Base-by-base conservation (phyloP, 768 basidiomycete species). In the Lactifluus subvellereus region DNA sequence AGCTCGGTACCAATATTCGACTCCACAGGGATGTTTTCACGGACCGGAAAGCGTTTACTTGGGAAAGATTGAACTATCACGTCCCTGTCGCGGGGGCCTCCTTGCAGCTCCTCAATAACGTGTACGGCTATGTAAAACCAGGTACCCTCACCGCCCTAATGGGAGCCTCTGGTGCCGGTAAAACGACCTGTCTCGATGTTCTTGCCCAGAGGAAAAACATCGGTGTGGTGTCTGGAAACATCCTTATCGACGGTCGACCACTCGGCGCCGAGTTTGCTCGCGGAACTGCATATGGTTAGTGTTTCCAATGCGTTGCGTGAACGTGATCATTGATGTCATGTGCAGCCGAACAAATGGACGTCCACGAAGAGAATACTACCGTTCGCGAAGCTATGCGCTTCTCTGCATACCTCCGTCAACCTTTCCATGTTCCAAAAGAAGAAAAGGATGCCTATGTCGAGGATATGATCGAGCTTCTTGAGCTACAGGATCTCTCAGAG, bases 351-450 rank as follows among this genome's bases (percentile, higher is more conserved):
- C 93, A 96, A 75, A 87, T 87, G 83, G 91, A 92, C 67, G 85
- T 89, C 3, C 92, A 94, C 71, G 88, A 92, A 72, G 86, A 82
- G 49, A 91, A 89, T 38, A 79, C 87, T 14, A 88, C 93, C 2
- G 87, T 94, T 61, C 85, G 92, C 42, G 91, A 94, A 70, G 90
- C 91, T 0, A 79, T 94, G 75, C 83, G 88, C 18, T 91, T 91
- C 77, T 92, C 90, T 0, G 92, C 92, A 0, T 88, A 91, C 71
- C 81, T 94, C 35, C 84, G 92, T 22, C 92, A 94, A 69, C 89
- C 91, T 0, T 80, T 80, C 3, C 73, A 79, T 40, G 80, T 92
- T 32, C 71, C 89, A 2, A 78, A 82, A 65, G 82, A 82, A 60
- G 91, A 94, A 72, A 92, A 93, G 75, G 83, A 91, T 60, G 78